phyloP scores from a whole-genome alignment of 1,284 basidiomycete species.

The Microbotryum violaceum region DNA sequence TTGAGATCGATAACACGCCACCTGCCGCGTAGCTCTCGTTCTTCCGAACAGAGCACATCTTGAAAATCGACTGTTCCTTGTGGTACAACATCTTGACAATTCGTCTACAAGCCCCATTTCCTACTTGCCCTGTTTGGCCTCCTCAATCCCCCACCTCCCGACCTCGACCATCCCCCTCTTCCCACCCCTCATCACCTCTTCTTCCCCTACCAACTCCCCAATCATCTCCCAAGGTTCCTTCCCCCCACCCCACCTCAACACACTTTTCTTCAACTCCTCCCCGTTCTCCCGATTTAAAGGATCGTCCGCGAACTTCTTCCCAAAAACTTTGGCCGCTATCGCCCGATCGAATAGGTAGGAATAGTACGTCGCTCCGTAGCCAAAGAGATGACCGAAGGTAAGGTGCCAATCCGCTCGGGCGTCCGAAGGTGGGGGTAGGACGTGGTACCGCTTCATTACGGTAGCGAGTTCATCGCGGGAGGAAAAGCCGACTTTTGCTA shows the following conservation, averaged over 20 bases:
- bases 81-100: too few species aligned
- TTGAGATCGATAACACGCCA: too few species aligned
- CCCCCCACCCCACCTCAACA: constrained; percentile 77
- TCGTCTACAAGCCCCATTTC: background rate
- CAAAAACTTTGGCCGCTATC: constrained; percentile 85
- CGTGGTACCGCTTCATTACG: constrained; percentile 60
- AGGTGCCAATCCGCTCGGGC: constrained; percentile 83
- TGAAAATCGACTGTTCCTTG: too few species aligned
- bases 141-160: constrained; percentile 71
- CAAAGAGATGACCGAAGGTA: constrained; percentile 89
- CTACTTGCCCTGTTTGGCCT: constrained; percentile 5
- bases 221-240: constrained; percentile 93
- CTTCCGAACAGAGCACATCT: too few species aligned
- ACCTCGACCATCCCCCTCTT: constrained; percentile 77
- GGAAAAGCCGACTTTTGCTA: constrained; percentile 49
- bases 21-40: too few species aligned
- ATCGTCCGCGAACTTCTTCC: constrained; percentile 56
- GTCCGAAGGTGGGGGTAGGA: constrained; percentile 61
- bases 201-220: constrained; percentile 59
- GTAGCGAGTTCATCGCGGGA: constrained; percentile 55
- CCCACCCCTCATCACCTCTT: constrained; percentile 61
- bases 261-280: constrained; percentile 67
- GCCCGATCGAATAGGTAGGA: constrained; percentile 94
- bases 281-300: constrained; percentile 46
- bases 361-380: constrained; percentile 96